Conservation (phyloP, 2,329 filamentous ascomycete species). For the Zymoseptoria crescenta region DNA sequence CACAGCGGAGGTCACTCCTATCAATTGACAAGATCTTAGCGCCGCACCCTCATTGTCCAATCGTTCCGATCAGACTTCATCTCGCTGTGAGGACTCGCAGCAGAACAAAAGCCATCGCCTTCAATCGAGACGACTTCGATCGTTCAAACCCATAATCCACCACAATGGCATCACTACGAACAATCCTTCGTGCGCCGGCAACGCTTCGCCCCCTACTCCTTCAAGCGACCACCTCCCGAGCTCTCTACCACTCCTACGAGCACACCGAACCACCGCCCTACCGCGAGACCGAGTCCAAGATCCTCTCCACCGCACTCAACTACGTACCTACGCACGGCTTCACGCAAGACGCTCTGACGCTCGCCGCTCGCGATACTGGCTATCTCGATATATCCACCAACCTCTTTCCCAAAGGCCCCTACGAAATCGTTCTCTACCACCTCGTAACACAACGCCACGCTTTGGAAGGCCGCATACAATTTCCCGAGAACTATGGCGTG, state of each 20-base stretch:
- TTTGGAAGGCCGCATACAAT: slow-evolving; percentile 46
- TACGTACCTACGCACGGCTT: slow-evolving; percentile 82
- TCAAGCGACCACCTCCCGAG: slow-evolving; percentile 10
- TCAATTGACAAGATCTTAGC: not conserved
- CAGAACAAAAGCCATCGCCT: not conserved
- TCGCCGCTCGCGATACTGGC: slow-evolving; percentile 74
- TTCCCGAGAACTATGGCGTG: slow-evolving; percentile 37
- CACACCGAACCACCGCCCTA: slow-evolving; percentile 58
- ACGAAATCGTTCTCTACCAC: slow-evolving; percentile 74
- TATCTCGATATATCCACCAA: slow-evolving; percentile 82
- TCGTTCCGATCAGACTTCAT: not conserved
- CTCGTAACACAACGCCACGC: slow-evolving; percentile 58
- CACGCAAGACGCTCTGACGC: slow-evolving; percentile 61
- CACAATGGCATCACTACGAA: slow-evolving; percentile 13
- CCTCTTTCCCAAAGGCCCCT: slow-evolving; percentile 69
- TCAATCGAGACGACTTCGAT: not conserved
- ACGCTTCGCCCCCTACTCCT: slow-evolving; percentile 22
- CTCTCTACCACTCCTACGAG: slow-evolving; percentile 64
- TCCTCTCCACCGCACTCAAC: slow-evolving; percentile 70
- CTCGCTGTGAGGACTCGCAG: not conserved
- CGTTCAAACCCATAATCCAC: not conserved
- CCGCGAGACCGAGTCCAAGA: slow-evolving; percentile 60
- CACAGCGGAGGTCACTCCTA: not conserved
- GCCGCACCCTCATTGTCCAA: not conserved
- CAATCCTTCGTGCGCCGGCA: slow-evolving; percentile 20